Conservation (phyloP, 129 eudicot species). For the Glebionis coronaria region DNA sequence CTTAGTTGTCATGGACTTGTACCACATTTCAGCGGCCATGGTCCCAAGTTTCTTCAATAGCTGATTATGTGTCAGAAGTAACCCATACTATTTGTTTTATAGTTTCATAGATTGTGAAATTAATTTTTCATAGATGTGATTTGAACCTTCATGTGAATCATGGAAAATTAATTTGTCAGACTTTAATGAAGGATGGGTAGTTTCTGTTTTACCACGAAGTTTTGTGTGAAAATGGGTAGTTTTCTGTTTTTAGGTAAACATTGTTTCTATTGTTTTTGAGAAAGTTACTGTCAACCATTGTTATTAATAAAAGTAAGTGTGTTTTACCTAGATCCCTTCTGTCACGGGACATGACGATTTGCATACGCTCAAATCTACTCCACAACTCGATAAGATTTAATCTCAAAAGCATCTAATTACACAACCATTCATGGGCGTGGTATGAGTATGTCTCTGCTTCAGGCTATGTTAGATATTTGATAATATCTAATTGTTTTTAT, state of each 20-base stretch:
- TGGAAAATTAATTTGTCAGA: background rate
- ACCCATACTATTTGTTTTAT: slow-evolving; percentile 5
- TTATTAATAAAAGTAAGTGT: no score
- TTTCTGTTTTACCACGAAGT: background rate
- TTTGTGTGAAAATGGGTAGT: background rate
- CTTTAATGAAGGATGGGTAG: background rate
- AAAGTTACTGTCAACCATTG: background rate
- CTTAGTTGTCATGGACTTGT: slow-evolving; percentile 7
- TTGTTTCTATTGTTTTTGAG: background rate
- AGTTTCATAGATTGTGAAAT: slow-evolving; percentile 4
- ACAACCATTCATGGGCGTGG: no score
- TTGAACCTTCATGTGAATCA: background rate
- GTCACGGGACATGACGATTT: no score
- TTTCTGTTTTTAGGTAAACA: background rate
- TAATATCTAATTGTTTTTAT: no score
- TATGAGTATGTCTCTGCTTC: background rate
- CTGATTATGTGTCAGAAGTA: slow-evolving; percentile 9
- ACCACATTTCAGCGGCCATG: background rate
- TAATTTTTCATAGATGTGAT: background rate
- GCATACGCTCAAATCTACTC: no score
- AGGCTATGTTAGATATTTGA: no score
- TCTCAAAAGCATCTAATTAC: no score
- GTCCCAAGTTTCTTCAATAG: background rate
- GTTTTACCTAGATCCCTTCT: no score
- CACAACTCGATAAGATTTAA: no score